Percentiles rank a stretch among this genome's conserved stretches.
Conservation (phyloP, 305 asterid species). For the Rubia peregrina region DNA sequence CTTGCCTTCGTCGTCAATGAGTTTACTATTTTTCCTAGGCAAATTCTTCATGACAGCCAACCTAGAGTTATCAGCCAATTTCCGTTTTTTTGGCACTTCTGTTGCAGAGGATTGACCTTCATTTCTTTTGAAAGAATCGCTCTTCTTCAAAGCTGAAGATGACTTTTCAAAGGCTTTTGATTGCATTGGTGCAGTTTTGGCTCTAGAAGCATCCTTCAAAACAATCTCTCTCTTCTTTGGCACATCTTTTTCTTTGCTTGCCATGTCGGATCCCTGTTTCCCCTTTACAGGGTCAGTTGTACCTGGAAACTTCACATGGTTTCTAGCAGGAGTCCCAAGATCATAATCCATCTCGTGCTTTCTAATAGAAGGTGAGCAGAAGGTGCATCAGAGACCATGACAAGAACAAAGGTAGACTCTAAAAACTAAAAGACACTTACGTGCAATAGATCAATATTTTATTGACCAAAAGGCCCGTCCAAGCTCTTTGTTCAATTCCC, state of each 20-base stretch:
- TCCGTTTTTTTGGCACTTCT: constrained; percentile 33
- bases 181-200: constrained; percentile 27
- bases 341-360: constrained; percentile 49
- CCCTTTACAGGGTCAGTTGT: constrained; percentile 23
- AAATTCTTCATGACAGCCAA: constrained; percentile 23
- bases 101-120: constrained; percentile 27
- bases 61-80: constrained; percentile 17
- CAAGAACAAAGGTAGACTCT: constrained; percentile 11
- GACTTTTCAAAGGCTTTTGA: constrained; percentile 32
- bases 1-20: constrained; percentile 22
- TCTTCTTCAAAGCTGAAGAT: constrained; percentile 27
- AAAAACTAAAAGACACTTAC: constrained; percentile 37
- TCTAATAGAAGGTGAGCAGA: constrained; percentile 31
- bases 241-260: constrained; percentile 24
- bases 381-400: constrained; percentile 3
- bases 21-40: constrained; percentile 25
- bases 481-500: constrained; percentile 60
- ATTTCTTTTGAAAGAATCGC: constrained; percentile 32
- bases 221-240: constrained; percentile 13
- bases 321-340: constrained; percentile 52
- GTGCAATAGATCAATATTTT: constrained; percentile 75
- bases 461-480: constrained; percentile 67
- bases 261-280: constrained; percentile 21
- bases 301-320: constrained; percentile 74
- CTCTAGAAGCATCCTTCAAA: constrained; percentile 25